These are phyloP conservation scores for Orbilia quercus DNA, from an alignment of 2,329 filamentous ascomycete genomes.

Conservation along the genomic window DNA sequence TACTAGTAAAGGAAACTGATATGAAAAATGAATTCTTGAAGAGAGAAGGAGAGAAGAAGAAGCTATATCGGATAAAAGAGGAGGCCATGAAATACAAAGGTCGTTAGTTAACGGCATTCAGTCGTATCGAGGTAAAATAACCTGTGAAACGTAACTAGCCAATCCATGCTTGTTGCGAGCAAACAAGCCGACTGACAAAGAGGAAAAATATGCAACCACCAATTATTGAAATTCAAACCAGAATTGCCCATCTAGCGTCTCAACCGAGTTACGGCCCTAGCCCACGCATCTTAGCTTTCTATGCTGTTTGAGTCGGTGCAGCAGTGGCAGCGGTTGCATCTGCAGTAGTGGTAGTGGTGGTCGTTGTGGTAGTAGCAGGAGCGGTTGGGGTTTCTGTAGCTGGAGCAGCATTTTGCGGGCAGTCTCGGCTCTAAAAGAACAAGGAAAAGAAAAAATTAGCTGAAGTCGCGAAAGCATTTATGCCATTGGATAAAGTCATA, in stretches of 20 bases:
- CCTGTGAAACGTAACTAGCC: constrained; percentile 20
- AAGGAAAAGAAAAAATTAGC: background rate
- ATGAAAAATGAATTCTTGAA: constrained; percentile 31
- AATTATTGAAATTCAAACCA: constrained; percentile 33
- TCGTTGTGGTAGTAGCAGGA: constrained; percentile 61
- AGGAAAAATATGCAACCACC: constrained; percentile 37
- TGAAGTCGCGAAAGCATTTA: background rate
- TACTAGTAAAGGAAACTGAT: constrained; percentile 28
- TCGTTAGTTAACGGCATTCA: constrained; percentile 45
- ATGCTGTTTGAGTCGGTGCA: constrained; percentile 25
- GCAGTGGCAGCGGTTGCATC: constrained; percentile 43
- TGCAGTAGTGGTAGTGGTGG: constrained; percentile 65
- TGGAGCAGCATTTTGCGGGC: constrained; percentile 76
- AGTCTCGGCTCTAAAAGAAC: constrained; percentile 72
- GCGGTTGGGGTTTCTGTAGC: constrained; percentile 64
- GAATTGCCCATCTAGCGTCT: constrained; percentile 1
- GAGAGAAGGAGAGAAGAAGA: constrained; percentile 4
- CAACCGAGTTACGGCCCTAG: background rate
- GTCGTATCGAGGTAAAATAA: constrained; percentile 46
- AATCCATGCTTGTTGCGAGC: background rate
- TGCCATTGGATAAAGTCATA: constrained; percentile 29
- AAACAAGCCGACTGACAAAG: constrained; percentile 11
- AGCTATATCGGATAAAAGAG: constrained; percentile 13
- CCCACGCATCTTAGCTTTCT: constrained; percentile 12
- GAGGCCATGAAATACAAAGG: constrained; percentile 3